Evolutionary conservation across 495 filamentous ascomycete species (phyloP).

Genomic region (Hamigera avellanea): DNA sequence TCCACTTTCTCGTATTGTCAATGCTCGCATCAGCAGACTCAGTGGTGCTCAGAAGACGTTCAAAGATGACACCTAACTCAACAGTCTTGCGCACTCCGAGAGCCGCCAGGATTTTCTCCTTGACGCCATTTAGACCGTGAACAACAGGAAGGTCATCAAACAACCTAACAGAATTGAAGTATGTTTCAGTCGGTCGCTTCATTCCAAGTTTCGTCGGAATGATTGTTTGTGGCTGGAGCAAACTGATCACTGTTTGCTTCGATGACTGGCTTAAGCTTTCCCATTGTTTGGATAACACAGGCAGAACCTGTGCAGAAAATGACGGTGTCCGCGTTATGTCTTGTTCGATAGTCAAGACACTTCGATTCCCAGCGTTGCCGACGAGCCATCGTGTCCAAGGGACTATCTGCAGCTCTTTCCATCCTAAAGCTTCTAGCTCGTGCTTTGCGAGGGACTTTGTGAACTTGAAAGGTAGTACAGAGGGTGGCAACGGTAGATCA

Average conservation of each 20-base stretch:
- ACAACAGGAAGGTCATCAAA: constrained; percentile 89
- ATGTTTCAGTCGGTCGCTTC: constrained; percentile 76
- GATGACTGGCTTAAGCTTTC: constrained; percentile 54
- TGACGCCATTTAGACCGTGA: constrained; percentile 59
- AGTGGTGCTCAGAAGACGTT: constrained; percentile 54
- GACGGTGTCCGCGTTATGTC: constrained; percentile 57
- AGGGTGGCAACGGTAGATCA: constrained; percentile 72
- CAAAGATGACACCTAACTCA: constrained; percentile 86
- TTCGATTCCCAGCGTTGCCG: constrained; percentile 41
- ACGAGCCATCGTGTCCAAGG: constrained; percentile 77
- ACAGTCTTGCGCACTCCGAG: constrained; percentile 77
- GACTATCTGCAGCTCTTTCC: constrained; percentile 68
- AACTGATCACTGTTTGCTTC: constrained; percentile 49
- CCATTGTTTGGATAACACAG: constrained; percentile 79
- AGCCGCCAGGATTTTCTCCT: constrained; percentile 75
- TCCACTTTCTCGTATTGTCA: constrained; percentile 52
- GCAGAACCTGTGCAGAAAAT: constrained; percentile 70
- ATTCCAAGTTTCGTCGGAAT: constrained; percentile 90
- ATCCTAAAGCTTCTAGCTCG: constrained; percentile 68
- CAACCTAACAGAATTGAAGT: constrained; percentile 83
- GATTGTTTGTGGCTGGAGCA: constrained; percentile 55
- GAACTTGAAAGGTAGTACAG: constrained; percentile 70
- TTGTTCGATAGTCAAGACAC: constrained; percentile 33
- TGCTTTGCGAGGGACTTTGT: constrained; percentile 47
- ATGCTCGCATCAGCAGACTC: constrained; percentile 30